A percentile compares a stretch with the other conserved stretches of the same genome.
Conservation (phyloP, 1,139 yeast genomes). For the Arxiozyma slooffiae region DNA sequence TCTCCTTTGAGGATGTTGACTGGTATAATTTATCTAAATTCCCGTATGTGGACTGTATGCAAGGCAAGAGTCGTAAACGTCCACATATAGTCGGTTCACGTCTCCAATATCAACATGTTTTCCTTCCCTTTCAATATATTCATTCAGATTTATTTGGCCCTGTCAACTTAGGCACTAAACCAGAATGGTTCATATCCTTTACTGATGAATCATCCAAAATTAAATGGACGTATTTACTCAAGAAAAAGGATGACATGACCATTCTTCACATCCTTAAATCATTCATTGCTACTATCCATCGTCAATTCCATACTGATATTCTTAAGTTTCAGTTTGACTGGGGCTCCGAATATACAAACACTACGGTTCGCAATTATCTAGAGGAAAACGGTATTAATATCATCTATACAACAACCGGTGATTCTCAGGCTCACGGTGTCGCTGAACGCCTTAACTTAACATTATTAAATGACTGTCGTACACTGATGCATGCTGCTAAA, state of each 20-base stretch:
- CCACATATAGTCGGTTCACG: constrained; percentile 5
- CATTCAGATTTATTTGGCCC: constrained; percentile 10
- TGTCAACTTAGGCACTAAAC: background rate
- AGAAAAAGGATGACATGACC: background rate
- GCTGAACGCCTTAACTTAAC: constrained; percentile 6
- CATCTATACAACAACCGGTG: background rate
- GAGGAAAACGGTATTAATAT: constrained; percentile 4
- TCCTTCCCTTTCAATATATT: constrained; percentile 5
- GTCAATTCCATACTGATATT: background rate
- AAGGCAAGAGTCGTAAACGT: constrained; percentile 4
- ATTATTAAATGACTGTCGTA: constrained; percentile 8
- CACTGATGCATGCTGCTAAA: constrained; percentile 1
- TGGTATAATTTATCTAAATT: background rate
- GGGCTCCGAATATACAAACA: constrained; percentile 8
- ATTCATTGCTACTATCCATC: constrained; percentile 1
- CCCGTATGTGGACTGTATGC: constrained; percentile 3
- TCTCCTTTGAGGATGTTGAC: background rate
- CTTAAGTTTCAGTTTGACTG: constrained; percentile 5
- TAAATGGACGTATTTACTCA: constrained; percentile 6
- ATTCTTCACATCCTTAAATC: background rate
- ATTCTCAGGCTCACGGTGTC: background rate
- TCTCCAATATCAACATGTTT: constrained; percentile 2
- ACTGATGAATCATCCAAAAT: constrained; percentile 7
- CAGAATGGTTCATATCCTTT: constrained; percentile 6
- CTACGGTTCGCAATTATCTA: background rate